These are phyloP conservation scores for Antarctomyces pellizariae DNA, from an alignment of 495 filamentous ascomycete genomes.

Conservation along the genomic window DNA sequence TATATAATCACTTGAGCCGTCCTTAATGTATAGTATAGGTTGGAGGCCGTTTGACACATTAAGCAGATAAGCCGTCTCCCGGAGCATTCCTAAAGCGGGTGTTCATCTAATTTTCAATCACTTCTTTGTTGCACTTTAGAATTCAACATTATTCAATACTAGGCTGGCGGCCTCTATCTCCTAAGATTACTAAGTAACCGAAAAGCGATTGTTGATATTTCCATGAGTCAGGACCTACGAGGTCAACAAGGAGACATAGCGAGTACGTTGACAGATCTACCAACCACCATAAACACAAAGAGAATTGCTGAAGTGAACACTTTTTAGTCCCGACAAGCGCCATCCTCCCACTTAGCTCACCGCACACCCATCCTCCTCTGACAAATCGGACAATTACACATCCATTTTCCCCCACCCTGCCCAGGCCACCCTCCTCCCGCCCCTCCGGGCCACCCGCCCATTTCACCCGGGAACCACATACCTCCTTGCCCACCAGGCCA, in stretches of 20 bases:
- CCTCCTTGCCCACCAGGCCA: too few species aligned
- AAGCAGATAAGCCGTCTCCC: too few species aligned
- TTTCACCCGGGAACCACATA: too few species aligned
- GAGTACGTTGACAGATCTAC: slow-evolving; percentile 1
- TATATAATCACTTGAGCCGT: slow-evolving; percentile 1
- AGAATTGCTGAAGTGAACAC: background rate
- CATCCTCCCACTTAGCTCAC: slow-evolving; percentile 12
- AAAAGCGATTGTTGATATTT: background rate
- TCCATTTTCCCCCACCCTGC: slow-evolving; percentile 42
- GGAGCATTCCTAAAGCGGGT: too few species aligned
- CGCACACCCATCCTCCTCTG: too few species aligned
- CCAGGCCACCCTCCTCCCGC: slow-evolving; percentile 36
- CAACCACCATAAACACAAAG: background rate
- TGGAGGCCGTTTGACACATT: too few species aligned
- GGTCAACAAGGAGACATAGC: slow-evolving; percentile 9
- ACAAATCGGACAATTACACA: slow-evolving; percentile 36
- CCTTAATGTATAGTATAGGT: background rate
- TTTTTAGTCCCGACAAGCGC: slow-evolving; percentile 9
- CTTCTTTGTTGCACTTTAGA: too few species aligned
- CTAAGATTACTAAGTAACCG: too few species aligned
- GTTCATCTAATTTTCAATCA: too few species aligned
- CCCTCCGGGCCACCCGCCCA: too few species aligned
- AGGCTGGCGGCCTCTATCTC: too few species aligned
- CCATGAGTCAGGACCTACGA: slow-evolving; percentile 4
- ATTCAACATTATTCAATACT: too few species aligned